Evolutionary conservation across 2,329 filamentous ascomycete genomes (phyloP), one percentile per base, ranked within the genome.

Genomic region (Aspergillus unguis): DNA sequence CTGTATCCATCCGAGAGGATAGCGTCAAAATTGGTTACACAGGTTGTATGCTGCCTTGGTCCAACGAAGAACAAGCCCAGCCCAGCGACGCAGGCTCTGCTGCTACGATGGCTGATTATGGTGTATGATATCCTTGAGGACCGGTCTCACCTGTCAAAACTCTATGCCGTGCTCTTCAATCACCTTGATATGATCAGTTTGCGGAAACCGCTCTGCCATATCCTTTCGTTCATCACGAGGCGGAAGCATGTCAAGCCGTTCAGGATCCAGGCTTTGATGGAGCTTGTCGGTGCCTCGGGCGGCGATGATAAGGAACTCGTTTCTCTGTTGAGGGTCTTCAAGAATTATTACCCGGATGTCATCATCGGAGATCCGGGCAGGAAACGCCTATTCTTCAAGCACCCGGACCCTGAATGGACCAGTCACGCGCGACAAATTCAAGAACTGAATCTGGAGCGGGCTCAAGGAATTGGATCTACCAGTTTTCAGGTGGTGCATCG

Each of bases 271-370:
- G 77, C 84, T 40, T 74, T 95, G 4, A 76, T 81, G 64, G 78
- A 80, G 53, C 62, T 80, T 23, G 72, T 77, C 40, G 73, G 71
- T 36, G 70, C 69, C 58, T 67, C 75, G 11, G 75, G 75, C 1
- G 86, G 85, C 17, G 87, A 88, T 63, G 90, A 95, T 51, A 86
- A 86, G 44, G 81, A 85, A 47, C 75, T 95, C 33, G 79, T 87
- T 35, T 88, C 88, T 3, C 76, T 95, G 17, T 75, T 95, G 45
- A 82, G 87, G 50, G 84, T 92, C n/a, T 95, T 86, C 75, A 94
- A 94, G 66, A 90, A 92, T 67, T 95, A 92, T 70, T 95, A 92
- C 63, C 90, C 90, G 0, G 90, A 95, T 67, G 89, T 95, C 50
- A 89, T 95, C 54, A 81, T 92, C 10, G 88, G 86, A 25, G 86